Conservation (phyloP, 2,329 filamentous ascomycete species). For the Apiospora arundinis region DNA sequence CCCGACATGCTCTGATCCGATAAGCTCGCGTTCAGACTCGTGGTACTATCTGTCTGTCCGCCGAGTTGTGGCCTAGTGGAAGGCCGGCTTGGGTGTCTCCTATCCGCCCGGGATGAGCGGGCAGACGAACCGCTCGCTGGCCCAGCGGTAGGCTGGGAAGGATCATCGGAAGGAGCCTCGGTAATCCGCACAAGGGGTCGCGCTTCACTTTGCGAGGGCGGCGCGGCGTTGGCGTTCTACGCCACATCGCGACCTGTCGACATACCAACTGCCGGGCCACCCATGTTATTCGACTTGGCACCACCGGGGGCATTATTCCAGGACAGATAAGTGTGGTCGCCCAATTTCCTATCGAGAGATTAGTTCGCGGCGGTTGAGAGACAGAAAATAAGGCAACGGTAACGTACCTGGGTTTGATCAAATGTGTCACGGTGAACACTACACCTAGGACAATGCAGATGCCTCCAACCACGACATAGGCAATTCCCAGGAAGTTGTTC, state of each 20-base stretch:
- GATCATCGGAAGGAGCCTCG: not conserved
- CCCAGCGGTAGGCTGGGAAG: not conserved
- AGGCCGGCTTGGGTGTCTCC: no score
- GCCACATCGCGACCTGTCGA: constrained; percentile 63
- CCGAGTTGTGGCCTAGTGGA: not conserved
- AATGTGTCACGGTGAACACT: constrained; percentile 87
- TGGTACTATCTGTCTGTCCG: constrained; percentile 18
- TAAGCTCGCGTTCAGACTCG: constrained; percentile 20
- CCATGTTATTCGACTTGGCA: constrained; percentile 45
- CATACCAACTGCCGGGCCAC: constrained; percentile 50
- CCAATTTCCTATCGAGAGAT: constrained; percentile 75
- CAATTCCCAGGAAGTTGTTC: constrained; percentile 95
- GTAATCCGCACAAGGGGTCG: constrained; percentile 20
- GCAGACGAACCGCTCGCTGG: not conserved
- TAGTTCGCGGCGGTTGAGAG: constrained; percentile 16
- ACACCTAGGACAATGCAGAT: constrained; percentile 88
- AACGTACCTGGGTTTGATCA: constrained; percentile 84
- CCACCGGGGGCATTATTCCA: constrained; percentile 74
- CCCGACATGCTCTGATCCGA: constrained; percentile 21
- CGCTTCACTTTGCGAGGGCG: constrained; percentile 21
- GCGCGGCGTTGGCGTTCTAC: constrained; percentile 27
- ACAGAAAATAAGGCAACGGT: constrained; percentile 26
- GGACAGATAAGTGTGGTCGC: constrained; percentile 95
- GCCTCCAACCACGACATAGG: constrained; percentile 92
- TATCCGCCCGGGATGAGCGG: not conserved